Evolutionary conservation across 176 grass and related monocot genomes (phyloP), one percentile per base, ranked within the genome.

Genomic region (Triticum aestivum): DNA sequence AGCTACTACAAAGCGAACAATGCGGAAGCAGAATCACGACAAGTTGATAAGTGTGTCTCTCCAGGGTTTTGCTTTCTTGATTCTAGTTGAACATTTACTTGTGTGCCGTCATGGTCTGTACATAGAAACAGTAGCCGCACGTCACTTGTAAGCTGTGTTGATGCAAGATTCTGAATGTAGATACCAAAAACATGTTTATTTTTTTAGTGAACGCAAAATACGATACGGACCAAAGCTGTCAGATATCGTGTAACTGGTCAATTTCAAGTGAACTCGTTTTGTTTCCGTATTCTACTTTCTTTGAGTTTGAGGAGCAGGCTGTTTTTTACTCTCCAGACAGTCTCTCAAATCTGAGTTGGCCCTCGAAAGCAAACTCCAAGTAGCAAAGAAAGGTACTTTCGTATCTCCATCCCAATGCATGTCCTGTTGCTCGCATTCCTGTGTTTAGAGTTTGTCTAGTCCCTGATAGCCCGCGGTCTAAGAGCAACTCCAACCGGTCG

Each of bases 81-180:
- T 84, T 62, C 75, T 34, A 34, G 9, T 61, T 42, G 44, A n/a
- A 68, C 10, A 63, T 61, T 82, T 38, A 76, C 79, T 49, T 6
- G 17, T 74, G 34, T 79, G 37, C 20, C 30, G 20, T 67, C 30
- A 51, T 29, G 4, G 30, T 23, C 11, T 91, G 89, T 87, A 84
- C 76, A 87, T 84, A 84, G 78, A 83, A 65, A 51, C 30, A 65
- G 11, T 9, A 17, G 56, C 6, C 26, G 38, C 70, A 4, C 3
- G 70, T 73, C 23, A 27, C 66, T 41, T 18, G 3, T 21, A 54
- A 14, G 15, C 12, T 59, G 33, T 13, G 26, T 34, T 35, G 65
- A 54, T 65, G 32, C 45, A 9, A 18, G 65, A 27, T 79, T 63
- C 79, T 42, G 34, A 87, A 65, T 73, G 84, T 83, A 73, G 47